Evolutionary conservation across 371 early-diverging fungal genomes (phyloP).

Genomic region (Circinella umbellata): DNA sequence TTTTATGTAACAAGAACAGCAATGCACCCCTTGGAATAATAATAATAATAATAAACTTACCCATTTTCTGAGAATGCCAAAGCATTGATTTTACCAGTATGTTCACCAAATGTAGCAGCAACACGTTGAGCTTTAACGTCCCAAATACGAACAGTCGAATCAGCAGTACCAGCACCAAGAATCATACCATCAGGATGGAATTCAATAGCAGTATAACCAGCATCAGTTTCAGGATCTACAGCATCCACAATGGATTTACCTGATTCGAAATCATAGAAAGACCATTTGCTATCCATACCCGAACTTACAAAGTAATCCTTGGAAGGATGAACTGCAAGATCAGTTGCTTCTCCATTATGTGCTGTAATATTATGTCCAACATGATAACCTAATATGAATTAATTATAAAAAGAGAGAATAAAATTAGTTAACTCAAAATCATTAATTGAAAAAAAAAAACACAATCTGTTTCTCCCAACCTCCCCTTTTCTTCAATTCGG

Average conservation of each 20-base stretch:
- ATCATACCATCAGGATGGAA: slow-evolving; percentile 96
- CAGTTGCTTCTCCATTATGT: slow-evolving; percentile 76
- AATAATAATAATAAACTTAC: slow-evolving; percentile 17
- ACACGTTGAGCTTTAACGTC: slow-evolving; percentile 79
- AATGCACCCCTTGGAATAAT: too few species aligned
- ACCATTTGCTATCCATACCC: slow-evolving; percentile 82
- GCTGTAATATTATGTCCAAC: slow-evolving; percentile 63
- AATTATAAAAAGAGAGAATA: too few species aligned
- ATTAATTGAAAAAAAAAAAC: too few species aligned
- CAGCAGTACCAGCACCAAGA: slow-evolving; percentile 79
- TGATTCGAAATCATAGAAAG: slow-evolving; percentile 74
- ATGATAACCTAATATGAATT: slow-evolving; percentile 45
- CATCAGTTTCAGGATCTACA: slow-evolving; percentile 37
- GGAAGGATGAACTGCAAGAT: slow-evolving; percentile 77
- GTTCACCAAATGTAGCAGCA: slow-evolving; percentile 77
- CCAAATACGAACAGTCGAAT: slow-evolving; percentile 83
- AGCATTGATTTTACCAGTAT: slow-evolving; percentile 69
- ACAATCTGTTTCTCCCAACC: not conserved
- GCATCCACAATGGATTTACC: slow-evolving; percentile 64
- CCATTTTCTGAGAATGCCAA: slow-evolving; percentile 91
- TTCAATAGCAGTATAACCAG: slow-evolving; percentile 65
- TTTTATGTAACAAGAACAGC: too few species aligned
- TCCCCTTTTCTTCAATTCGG: not conserved
- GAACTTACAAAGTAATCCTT: slow-evolving; percentile 80
- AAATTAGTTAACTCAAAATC: too few species aligned